A percentile compares a stretch with the other conserved stretches of the same genome.
Conservation (phyloP, 2,329 filamentous ascomycete species). For the Cordyceps farinosa region DNA sequence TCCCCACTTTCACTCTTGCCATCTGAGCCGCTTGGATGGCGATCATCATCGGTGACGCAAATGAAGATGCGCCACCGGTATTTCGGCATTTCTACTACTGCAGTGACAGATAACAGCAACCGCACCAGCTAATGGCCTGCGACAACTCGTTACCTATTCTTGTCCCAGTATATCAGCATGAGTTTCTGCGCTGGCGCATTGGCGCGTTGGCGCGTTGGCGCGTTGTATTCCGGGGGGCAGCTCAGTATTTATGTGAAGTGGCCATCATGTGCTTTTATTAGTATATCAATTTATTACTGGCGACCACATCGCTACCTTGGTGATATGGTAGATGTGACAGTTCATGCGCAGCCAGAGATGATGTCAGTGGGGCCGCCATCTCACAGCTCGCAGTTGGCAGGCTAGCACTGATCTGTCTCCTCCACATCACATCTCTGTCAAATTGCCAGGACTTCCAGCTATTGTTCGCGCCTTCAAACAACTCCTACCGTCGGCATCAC, state of each 20-base stretch:
- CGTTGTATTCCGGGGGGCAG: too few species aligned
- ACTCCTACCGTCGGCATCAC: constrained; percentile 27
- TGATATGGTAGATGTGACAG: neutral
- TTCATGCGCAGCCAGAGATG: neutral
- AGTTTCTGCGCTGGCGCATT: neutral
- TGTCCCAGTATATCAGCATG: neutral
- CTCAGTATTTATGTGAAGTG: too few species aligned
- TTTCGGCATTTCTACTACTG: neutral
- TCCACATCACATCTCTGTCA: neutral
- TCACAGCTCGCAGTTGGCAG: neutral
- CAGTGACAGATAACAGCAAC: neutral
- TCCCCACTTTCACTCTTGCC: constrained; percentile 10
- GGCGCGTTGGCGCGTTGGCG: neutral
- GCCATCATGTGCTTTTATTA: neutral
- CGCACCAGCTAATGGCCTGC: neutral
- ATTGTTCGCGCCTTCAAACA: neutral
- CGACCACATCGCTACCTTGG: neutral
- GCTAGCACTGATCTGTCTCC: neutral
- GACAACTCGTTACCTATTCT: neutral
- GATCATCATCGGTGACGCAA: constrained; percentile 13
- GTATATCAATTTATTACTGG: neutral
- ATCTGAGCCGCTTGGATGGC: neutral
- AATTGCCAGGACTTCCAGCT: neutral
- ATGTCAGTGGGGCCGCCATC: constrained; percentile 12
- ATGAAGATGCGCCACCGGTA: neutral